These are phyloP conservation scores for Pseudogymnoascus sp. DNA, from an alignment of 2,329 filamentous ascomycete genomes.

Conservation along the genomic window DNA sequence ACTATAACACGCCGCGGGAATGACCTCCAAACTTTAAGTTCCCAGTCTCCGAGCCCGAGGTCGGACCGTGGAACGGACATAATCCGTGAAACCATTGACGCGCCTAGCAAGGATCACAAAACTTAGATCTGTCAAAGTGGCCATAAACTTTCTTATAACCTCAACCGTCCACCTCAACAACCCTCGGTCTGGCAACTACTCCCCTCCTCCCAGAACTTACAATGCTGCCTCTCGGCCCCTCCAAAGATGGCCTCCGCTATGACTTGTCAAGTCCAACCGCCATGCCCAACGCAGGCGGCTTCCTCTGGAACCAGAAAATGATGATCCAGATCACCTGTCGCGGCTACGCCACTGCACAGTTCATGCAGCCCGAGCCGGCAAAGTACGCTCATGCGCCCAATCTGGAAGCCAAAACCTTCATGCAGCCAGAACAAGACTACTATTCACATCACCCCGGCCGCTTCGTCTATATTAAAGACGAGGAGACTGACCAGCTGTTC, in stretches of 20 bases:
- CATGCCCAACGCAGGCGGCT: slow-evolving; percentile 48
- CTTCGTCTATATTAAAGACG: slow-evolving; percentile 53
- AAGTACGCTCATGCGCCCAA: slow-evolving; percentile 54
- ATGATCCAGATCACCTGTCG: slow-evolving; percentile 54
- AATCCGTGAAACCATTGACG: slow-evolving; percentile 2
- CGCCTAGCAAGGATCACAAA: slow-evolving; percentile 6
- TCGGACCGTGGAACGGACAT: slow-evolving; percentile 2
- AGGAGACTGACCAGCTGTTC: slow-evolving; percentile 43
- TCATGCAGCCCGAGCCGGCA: slow-evolving; percentile 54
- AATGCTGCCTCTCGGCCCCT: slow-evolving; percentile 21
- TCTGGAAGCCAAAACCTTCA: slow-evolving; percentile 51
- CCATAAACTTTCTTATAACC: slow-evolving; percentile 5
- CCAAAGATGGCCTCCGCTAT: slow-evolving; percentile 45
- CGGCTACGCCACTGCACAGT: slow-evolving; percentile 51
- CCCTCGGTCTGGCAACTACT: background rate
- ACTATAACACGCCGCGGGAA: background rate
- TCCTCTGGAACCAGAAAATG: slow-evolving; percentile 55
- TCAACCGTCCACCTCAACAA: background rate
- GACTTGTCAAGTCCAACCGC: slow-evolving; percentile 49
- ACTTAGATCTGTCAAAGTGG: slow-evolving; percentile 4
- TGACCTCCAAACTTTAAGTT: background rate
- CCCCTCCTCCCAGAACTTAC: background rate
- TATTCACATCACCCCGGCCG: slow-evolving; percentile 52
- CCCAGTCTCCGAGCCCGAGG: background rate
- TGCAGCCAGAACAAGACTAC: slow-evolving; percentile 55